A percentile compares a stretch with the other conserved stretches of the same genome.
phyloP scores from a whole-genome alignment of 169 alveolate genomes.

The Amoebophrya sp. region DNA sequence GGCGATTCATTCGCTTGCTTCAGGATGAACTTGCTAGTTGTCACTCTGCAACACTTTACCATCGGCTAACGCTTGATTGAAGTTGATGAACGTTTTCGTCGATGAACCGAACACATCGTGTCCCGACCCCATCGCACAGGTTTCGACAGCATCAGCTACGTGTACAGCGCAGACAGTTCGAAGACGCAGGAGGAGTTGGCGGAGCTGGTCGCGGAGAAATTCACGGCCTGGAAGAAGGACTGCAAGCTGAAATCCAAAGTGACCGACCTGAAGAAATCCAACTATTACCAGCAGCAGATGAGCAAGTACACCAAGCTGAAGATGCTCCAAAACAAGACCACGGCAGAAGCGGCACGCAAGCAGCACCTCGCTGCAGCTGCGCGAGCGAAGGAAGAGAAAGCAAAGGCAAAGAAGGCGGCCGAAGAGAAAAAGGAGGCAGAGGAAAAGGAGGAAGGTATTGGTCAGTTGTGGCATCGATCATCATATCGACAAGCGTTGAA shows the following conservation, averaged over 20 bases:
- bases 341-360: background rate
- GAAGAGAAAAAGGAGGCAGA: background rate
- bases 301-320: background rate
- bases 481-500: background rate
- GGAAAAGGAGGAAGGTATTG: background rate
- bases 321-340: background rate
- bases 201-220: background rate
- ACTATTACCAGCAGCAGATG: background rate
- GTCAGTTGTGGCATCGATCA: no score
- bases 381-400: background rate
- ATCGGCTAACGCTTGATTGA: background rate
- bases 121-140: background rate
- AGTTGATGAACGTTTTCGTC: background rate
- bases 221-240: background rate
- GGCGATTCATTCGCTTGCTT: no score
- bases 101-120: background rate
- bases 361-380: background rate
- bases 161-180: background rate
- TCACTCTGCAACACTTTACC: background rate
- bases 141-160: background rate
- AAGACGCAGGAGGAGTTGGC: background rate
- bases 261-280: background rate
- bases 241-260: background rate
- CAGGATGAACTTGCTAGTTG: no score
- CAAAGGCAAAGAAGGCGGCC: background rate